Evolutionary conservation across 2,329 filamentous ascomycete genomes (phyloP).

Genomic region (Coniochaeta sp.): DNA sequence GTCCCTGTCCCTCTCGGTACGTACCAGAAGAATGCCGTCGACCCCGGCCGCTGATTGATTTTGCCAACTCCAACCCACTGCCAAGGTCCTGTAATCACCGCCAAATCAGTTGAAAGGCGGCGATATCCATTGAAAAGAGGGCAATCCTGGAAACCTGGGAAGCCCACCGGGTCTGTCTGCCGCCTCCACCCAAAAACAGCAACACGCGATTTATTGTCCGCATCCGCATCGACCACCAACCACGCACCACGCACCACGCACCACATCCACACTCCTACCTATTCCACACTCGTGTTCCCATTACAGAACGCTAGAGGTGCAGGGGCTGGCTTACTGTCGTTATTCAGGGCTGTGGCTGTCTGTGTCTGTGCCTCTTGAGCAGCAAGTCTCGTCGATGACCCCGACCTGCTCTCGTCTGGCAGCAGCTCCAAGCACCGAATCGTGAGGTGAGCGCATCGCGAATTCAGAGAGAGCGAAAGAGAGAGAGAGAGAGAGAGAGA

Average conservation of each 20-base stretch:
- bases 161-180: not conserved
- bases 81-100: not conserved
- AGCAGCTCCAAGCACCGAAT: not conserved
- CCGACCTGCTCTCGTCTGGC: not conserved
- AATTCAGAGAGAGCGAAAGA: not conserved
- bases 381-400: not conserved
- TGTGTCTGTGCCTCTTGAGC: too few relatives aligned
- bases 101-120: not conserved
- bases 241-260: not conserved
- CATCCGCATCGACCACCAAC: too few relatives aligned
- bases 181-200: too few relatives aligned
- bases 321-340: not conserved
- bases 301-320: not conserved
- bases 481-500: not conserved
- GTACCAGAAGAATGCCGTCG: not conserved
- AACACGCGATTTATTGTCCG: too few relatives aligned
- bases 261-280: not conserved
- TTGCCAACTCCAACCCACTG: not conserved
- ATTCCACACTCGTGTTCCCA: not conserved
- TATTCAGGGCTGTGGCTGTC: not conserved
- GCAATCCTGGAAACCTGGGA: not conserved
- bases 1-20: too few relatives aligned
- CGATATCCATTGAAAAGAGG: not conserved
- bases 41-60: not conserved
- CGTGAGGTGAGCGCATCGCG: slow-evolving; percentile 1